Percentiles rank a stretch among this genome's conserved stretches.
Evolutionary conservation across 345 rosid species (phyloP).

Genomic region (Eucalyptus leucophloia): DNA sequence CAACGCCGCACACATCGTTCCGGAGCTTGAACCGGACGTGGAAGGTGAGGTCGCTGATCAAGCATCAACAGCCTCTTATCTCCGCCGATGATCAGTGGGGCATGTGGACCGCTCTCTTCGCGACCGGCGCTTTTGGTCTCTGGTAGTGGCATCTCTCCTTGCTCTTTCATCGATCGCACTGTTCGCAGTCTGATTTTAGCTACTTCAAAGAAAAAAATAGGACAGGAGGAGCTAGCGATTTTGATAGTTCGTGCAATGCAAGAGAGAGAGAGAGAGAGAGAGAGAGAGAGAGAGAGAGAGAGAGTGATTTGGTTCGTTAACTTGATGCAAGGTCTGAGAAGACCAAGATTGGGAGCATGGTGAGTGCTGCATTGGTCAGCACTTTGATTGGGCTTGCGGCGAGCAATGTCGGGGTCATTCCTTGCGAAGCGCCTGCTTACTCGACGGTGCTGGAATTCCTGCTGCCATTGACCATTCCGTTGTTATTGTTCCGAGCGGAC

Average conservation of each 20-base stretch:
- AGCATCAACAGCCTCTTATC: constrained; percentile 42
- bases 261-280: no score
- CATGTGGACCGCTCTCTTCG: constrained; percentile 76
- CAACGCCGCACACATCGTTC: neutral
- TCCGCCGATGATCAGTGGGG: constrained; percentile 75
- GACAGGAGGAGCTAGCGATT: neutral
- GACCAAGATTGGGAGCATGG: constrained; percentile 65
- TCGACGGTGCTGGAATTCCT: constrained; percentile 51
- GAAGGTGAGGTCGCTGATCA: constrained; percentile 40
- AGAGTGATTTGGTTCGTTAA: neutral
- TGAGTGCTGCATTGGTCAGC: constrained; percentile 87
- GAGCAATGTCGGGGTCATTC: constrained; percentile 64
- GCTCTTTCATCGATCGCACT: neutral
- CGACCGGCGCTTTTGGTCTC: constrained; percentile 70
- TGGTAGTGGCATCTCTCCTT: constrained; percentile 25
- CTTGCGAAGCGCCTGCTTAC: constrained; percentile 61
- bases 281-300: neutral
- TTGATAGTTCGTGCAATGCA: neutral
- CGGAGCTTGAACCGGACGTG: constrained; percentile 7
- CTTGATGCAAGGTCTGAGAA: constrained; percentile 62
- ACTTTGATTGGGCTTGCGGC: constrained; percentile 76
- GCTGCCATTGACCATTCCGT: constrained; percentile 73
- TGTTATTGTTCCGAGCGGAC: constrained; percentile 73
- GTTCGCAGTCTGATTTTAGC: neutral
- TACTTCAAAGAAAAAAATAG: neutral